phyloP scores from a whole-genome alignment of 139 green algal species.

The Micractinium conductrix region DNA sequence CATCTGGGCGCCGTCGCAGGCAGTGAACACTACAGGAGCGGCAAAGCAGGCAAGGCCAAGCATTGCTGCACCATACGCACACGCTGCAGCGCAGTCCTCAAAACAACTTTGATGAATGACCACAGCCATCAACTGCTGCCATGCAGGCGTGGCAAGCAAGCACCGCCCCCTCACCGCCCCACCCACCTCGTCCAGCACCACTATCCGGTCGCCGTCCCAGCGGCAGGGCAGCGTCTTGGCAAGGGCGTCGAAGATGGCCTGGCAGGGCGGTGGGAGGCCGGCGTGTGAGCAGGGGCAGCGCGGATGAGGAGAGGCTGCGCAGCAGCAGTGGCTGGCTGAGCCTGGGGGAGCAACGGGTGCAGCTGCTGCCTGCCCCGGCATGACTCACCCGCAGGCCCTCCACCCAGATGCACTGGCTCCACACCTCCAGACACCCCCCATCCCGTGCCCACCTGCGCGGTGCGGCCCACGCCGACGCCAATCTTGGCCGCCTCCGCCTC shows the following conservation, averaged over 20 bases:
- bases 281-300: no score
- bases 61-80: background rate
- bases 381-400: background rate
- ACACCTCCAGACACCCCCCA: background rate
- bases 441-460: constrained; percentile 57
- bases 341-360: no score
- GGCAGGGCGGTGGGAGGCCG: background rate
- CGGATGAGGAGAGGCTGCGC: background rate
- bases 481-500: constrained; percentile 77
- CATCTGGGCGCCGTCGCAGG: background rate
- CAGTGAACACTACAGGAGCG: background rate
- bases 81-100: background rate
- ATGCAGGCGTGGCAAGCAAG: no score
- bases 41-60: background rate
- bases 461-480: constrained; percentile 73
- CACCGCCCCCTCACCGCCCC: constrained; percentile 32
- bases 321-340: no score
- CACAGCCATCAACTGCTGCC: no score
- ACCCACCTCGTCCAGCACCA: constrained; percentile 81
- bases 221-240: constrained; percentile 84
- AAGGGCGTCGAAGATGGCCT: constrained; percentile 84
- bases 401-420: background rate
- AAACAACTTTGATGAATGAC: no score
- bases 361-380: background rate
- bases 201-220: constrained; percentile 75